These are phyloP conservation scores for Selaginella tamariscina DNA, from an alignment of 75 land plant genomes.

Conservation along the genomic window DNA sequence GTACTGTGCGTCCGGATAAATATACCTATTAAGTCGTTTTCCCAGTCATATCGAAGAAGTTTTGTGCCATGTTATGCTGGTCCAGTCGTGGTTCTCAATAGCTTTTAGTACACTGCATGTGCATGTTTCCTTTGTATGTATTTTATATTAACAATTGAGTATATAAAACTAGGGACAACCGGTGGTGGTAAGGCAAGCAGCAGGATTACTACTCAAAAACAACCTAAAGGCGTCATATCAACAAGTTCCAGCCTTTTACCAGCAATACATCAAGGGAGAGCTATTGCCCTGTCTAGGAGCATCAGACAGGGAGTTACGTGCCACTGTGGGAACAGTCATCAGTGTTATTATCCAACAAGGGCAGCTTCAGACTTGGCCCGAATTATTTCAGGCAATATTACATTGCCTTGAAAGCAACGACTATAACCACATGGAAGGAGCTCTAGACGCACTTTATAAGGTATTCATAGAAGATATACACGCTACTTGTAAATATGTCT, in stretches of 20 bases:
- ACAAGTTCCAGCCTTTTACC: slow-evolving; percentile 37
- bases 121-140: too few species aligned
- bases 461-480: too few species aligned
- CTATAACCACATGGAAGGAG: slow-evolving; percentile 93
- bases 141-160: too few species aligned
- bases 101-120: too few species aligned
- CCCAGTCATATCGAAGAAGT: too few species aligned
- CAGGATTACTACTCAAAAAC: slow-evolving; percentile 85
- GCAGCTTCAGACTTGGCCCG: slow-evolving; percentile 63
- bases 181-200: slow-evolving; percentile 74
- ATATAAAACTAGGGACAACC: slow-evolving; percentile 83
- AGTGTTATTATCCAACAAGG: slow-evolving; percentile 72
- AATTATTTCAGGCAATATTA: slow-evolving; percentile 66
- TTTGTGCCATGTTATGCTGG: too few species aligned
- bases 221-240: slow-evolving; percentile 48
- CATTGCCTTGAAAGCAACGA: slow-evolving; percentile 85
- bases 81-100: too few species aligned
- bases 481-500: too few species aligned
- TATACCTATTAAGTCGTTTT: too few species aligned
- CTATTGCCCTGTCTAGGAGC: slow-evolving; percentile 73
- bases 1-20: too few species aligned
- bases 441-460: slow-evolving; percentile 94
- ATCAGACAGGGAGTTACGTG: slow-evolving; percentile 59
- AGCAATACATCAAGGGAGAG: slow-evolving; percentile 83
- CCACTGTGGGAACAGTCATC: slow-evolving; percentile 82